Percentiles rank a stretch among this genome's conserved stretches.
Evolutionary conservation across 2,329 filamentous ascomycete genomes (phyloP).

Genomic region (Didymella lethalis): DNA sequence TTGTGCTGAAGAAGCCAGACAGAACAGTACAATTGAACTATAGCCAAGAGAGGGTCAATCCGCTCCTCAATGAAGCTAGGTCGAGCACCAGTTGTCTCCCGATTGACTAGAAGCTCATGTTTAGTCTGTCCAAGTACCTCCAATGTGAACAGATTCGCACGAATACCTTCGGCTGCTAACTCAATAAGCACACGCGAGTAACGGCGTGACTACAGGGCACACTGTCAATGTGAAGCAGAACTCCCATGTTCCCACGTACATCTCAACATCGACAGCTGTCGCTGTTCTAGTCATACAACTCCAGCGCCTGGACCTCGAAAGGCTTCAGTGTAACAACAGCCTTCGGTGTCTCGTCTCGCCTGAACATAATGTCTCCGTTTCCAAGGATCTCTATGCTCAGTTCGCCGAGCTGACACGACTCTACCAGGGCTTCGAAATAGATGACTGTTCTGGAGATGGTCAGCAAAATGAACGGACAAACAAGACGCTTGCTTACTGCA

Average conservation of each 20-base stretch:
- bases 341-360: neutral
- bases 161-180: too few species aligned
- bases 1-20: neutral
- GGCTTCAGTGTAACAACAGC: neutral
- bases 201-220: neutral
- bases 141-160: too few species aligned
- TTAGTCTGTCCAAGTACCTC: too few species aligned
- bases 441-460: neutral
- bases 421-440: neutral
- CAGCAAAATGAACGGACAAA: neutral
- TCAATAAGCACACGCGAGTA: too few species aligned
- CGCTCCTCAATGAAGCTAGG: too few species aligned
- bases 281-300: neutral
- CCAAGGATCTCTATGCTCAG: neutral
- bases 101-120: too few species aligned
- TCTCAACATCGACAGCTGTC: neutral
- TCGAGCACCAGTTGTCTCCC: too few species aligned
- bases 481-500: neutral
- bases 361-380: neutral
- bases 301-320: neutral
- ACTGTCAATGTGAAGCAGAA: neutral
- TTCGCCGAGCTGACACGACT: neutral
- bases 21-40: too few species aligned
- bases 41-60: too few species aligned
- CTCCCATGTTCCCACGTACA: neutral